Evolutionary conservation across 2,329 filamentous ascomycete species (phyloP).

Genomic region (Xylariales sp.): DNA sequence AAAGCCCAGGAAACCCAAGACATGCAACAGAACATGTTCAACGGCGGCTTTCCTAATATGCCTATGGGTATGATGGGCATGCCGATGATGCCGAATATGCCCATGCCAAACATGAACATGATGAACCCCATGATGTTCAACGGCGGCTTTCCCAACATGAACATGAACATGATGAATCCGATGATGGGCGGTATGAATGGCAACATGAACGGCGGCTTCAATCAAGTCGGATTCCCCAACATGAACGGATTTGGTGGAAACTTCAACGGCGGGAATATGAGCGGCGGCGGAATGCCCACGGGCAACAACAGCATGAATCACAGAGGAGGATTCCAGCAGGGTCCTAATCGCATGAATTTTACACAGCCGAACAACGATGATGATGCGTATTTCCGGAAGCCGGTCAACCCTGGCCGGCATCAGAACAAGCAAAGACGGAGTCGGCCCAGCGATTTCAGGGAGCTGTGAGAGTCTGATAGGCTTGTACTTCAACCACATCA

Average conservation of each 20-base stretch:
- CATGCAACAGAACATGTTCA: slow-evolving; percentile 43
- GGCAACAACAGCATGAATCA: slow-evolving; percentile 23
- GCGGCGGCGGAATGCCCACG: slow-evolving; percentile 24
- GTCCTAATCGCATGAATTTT: slow-evolving; percentile 31
- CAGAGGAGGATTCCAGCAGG: slow-evolving; percentile 19
- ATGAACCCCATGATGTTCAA: slow-evolving; percentile 31
- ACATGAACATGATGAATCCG: slow-evolving; percentile 35
- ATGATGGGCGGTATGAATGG: too few relatives aligned
- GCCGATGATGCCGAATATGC: too few relatives aligned
- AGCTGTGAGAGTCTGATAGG: slow-evolving; percentile 49
- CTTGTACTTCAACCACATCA: background rate
- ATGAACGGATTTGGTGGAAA: slow-evolving; percentile 20
- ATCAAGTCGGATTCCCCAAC: slow-evolving; percentile 26
- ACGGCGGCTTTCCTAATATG: too few relatives aligned
- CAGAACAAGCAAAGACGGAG: slow-evolving; percentile 75
- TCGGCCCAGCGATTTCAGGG: slow-evolving; percentile 85
- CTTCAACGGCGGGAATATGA: slow-evolving; percentile 34
- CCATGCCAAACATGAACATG: slow-evolving; percentile 13
- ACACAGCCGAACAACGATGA: slow-evolving; percentile 64
- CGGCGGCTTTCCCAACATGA: slow-evolving; percentile 21
- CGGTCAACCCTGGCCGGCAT: slow-evolving; percentile 89
- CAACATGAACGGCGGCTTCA: slow-evolving; percentile 34
- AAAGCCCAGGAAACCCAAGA: slow-evolving; percentile 44
- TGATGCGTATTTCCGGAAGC: slow-evolving; percentile 91
- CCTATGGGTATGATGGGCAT: slow-evolving; percentile 28